phyloP scores from a whole-genome alignment of 805 yeast species.

The Kazachstania taianensis region DNA sequence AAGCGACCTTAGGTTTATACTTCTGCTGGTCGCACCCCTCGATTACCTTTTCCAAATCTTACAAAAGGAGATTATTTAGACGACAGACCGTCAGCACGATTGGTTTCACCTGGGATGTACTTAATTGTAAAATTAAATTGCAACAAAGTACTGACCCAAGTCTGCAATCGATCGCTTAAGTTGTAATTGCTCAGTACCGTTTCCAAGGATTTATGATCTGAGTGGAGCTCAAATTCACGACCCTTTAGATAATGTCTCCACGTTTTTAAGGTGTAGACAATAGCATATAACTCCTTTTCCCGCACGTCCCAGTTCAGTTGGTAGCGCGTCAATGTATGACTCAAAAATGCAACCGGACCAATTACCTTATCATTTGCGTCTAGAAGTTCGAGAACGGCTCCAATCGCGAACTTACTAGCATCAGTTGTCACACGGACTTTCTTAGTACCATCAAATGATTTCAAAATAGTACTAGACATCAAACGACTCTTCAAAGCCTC shows the following conservation, averaged over 20 bases:
- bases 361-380: slow-evolving; percentile 4
- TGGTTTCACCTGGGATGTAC: background rate
- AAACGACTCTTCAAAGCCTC: slow-evolving; percentile 1
- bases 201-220: slow-evolving; percentile 3
- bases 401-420: slow-evolving; percentile 9
- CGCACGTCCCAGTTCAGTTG: slow-evolving; percentile 9
- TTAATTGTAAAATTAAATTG: slow-evolving; percentile 1
- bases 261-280: background rate
- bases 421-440: slow-evolving; percentile 9
- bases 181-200: background rate
- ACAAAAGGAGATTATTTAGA: no score
- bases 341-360: slow-evolving; percentile 10
- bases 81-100: background rate
- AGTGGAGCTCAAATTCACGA: background rate
- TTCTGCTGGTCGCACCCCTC: no score
- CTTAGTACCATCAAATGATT: slow-evolving; percentile 3
- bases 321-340: slow-evolving; percentile 24
- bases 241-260: slow-evolving; percentile 3
- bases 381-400: slow-evolving; percentile 12
- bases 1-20: no score
- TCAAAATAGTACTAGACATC: slow-evolving; percentile 3
- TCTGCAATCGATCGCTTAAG: background rate
- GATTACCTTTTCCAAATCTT: no score
- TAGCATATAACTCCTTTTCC: slow-evolving; percentile 6
- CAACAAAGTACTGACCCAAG: background rate